phyloP scores from a whole-genome alignment of 345 rosid species.

The Tarenaya hassleriana region DNA sequence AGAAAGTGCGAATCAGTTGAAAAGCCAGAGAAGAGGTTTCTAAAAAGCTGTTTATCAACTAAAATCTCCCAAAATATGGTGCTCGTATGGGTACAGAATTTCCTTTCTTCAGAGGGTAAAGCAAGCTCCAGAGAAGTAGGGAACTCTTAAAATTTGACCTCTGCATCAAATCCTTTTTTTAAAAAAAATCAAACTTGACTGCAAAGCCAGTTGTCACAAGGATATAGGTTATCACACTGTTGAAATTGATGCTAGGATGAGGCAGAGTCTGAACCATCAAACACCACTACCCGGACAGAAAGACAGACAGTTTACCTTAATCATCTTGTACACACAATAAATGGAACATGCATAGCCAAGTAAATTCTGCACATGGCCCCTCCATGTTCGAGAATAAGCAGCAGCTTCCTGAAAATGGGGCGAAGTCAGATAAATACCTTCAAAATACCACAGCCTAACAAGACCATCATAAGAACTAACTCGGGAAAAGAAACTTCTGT shows the following conservation, averaged over 20 bases:
- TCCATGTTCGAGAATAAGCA: constrained; percentile 91
- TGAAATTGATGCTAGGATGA: constrained; percentile 1
- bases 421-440: constrained; percentile 4
- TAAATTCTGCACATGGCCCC: constrained; percentile 90
- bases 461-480: constrained; percentile 9
- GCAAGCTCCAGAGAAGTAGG: too few relatives aligned
- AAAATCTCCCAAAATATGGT: too few relatives aligned
- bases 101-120: too few relatives aligned
- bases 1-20: too few relatives aligned
- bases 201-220: constrained; percentile 2
- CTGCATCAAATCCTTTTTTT: too few relatives aligned
- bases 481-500: constrained; percentile 5
- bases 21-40: too few relatives aligned
- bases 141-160: too few relatives aligned
- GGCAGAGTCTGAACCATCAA: constrained; percentile 2
- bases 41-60: too few relatives aligned
- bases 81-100: too few relatives aligned
- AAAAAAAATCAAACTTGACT: neutral
- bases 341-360: constrained; percentile 95
- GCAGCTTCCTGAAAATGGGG: constrained; percentile 73
- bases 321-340: constrained; percentile 95
- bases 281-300: constrained; percentile 1
- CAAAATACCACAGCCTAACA: constrained; percentile 1
- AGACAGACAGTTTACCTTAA: constrained; percentile 53
- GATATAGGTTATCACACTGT: constrained; percentile 10